Percentiles rank a stretch among this genome's conserved stretches.
Conservation (phyloP, 164 flowering plant species). For the Macadamia tetraphylla region DNA sequence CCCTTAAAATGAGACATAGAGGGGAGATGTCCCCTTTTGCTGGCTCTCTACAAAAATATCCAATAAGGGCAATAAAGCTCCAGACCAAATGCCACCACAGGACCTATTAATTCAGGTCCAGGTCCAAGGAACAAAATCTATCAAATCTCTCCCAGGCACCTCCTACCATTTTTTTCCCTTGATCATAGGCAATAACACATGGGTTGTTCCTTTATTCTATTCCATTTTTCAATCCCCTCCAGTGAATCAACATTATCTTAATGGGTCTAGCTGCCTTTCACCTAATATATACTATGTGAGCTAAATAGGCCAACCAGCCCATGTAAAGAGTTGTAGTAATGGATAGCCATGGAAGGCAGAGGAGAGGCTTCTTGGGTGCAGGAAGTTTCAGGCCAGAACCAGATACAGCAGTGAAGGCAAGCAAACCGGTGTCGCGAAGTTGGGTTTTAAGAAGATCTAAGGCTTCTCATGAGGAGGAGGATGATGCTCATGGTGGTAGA, state of each 20-base stretch:
- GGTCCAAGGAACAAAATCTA: background rate
- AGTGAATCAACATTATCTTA: conserved; percentile 14
- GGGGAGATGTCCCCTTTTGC: too few relatives aligned
- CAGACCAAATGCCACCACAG: too few relatives aligned
- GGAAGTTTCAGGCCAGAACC: conserved; percentile 14
- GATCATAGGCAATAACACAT: conserved; percentile 38
- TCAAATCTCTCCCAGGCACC: conserved; percentile 17
- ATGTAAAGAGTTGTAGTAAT: conserved; percentile 7
- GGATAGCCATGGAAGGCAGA: conserved; percentile 30
- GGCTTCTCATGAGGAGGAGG: conserved; percentile 1
- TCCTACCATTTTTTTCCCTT: conserved; percentile 13
- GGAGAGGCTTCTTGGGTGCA: conserved; percentile 21
- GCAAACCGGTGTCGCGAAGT: conserved; percentile 10
- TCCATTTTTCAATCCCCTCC: conserved; percentile 12
- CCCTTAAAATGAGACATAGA: too few relatives aligned
- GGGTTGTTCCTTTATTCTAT: conserved; percentile 22
- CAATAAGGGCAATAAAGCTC: too few relatives aligned
- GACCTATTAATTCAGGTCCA: too few relatives aligned
- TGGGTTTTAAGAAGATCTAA: conserved; percentile 22
- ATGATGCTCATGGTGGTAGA: background rate
- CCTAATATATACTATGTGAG: too few relatives aligned
- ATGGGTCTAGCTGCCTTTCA: too few relatives aligned
- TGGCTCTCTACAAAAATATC: too few relatives aligned
- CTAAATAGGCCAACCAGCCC: too few relatives aligned
- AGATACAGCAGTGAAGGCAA: background rate